phyloP scores from a whole-genome alignment of 768 basidiomycete species.

The Boletus huronensis region DNA sequence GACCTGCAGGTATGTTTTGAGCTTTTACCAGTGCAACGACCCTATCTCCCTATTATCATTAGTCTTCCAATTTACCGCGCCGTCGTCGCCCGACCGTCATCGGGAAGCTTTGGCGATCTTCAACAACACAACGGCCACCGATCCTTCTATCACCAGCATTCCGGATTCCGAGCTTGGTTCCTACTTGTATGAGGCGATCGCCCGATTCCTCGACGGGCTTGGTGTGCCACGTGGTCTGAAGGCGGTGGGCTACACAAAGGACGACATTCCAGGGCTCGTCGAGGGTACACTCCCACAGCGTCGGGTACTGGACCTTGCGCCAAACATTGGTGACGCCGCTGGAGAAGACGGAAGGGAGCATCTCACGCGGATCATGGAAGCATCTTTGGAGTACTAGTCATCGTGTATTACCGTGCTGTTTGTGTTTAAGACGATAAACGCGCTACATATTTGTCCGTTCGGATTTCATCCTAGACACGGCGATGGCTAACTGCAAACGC shows the following conservation, averaged over 20 bases:
- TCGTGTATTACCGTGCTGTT: slow-evolving; percentile 9
- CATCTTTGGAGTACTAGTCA: slow-evolving; percentile 67
- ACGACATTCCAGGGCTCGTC: slow-evolving; percentile 72
- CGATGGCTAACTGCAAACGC: slow-evolving; percentile 23
- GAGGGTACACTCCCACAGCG: slow-evolving; percentile 91
- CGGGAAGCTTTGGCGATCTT: slow-evolving; percentile 87
- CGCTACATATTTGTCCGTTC: neutral
- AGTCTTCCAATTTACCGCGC: slow-evolving; percentile 96
- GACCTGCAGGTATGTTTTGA: slow-evolving; percentile 62
- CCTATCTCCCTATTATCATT: neutral
- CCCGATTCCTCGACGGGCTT: slow-evolving; percentile 80
- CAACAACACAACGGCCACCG: slow-evolving; percentile 56
- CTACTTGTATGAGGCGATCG: slow-evolving; percentile 81
- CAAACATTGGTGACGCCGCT: slow-evolving; percentile 78
- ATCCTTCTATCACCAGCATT: slow-evolving; percentile 68
- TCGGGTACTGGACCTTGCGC: slow-evolving; percentile 89
- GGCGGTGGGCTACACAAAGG: slow-evolving; percentile 69
- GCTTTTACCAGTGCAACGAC: neutral
- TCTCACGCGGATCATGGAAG: slow-evolving; percentile 75
- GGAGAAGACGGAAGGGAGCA: slow-evolving; percentile 84
- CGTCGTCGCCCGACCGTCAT: slow-evolving; percentile 88
- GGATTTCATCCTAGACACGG: neutral
- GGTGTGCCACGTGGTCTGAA: slow-evolving; percentile 84
- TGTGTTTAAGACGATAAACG: slow-evolving; percentile 3
- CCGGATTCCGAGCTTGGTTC: slow-evolving; percentile 77